Conservation (phyloP, 768 basidiomycete genomes). For the Obba rivulosa region DNA sequence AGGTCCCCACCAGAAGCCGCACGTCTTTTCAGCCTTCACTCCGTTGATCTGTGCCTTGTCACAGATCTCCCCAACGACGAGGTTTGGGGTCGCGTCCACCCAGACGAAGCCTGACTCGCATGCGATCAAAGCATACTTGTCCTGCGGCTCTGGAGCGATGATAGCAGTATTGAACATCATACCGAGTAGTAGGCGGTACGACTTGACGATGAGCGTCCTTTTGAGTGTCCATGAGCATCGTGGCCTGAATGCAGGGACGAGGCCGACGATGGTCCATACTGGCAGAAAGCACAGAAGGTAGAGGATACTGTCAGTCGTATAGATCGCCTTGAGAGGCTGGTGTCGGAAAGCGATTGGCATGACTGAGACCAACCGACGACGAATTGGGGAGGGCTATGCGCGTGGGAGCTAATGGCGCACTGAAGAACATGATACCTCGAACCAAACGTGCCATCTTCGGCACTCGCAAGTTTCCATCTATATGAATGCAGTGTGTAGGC, state of each 20-base stretch:
- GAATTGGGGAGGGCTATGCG: too few species aligned
- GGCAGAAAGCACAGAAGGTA: background rate
- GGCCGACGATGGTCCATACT: conserved; percentile 1
- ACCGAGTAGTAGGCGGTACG: background rate
- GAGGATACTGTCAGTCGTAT: background rate
- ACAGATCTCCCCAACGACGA: conserved; percentile 27
- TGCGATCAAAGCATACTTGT: too few species aligned
- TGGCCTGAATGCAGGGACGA: conserved; percentile 2
- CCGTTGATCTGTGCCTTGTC: conserved; percentile 23
- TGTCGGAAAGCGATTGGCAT: background rate
- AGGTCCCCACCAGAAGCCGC: conserved; percentile 33
- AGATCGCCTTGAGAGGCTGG: conserved; percentile 1
- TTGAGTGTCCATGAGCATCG: conserved; percentile 7
- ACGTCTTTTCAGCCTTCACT: conserved; percentile 24
- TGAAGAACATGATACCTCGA: too few species aligned
- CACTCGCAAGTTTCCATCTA: too few species aligned
- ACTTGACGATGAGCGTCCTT: conserved; percentile 2
- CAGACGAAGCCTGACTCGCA: conserved; percentile 18
- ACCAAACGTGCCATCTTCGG: too few species aligned
- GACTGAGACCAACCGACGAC: too few species aligned
- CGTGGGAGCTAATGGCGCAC: too few species aligned
- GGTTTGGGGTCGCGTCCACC: conserved; percentile 28
- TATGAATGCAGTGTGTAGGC: too few species aligned
- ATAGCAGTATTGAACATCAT: background rate
- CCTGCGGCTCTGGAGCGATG: background rate